These are phyloP conservation scores for Heliamphora pulchella DNA, from an alignment of 179 eudicot species.

Conservation along the genomic window DNA sequence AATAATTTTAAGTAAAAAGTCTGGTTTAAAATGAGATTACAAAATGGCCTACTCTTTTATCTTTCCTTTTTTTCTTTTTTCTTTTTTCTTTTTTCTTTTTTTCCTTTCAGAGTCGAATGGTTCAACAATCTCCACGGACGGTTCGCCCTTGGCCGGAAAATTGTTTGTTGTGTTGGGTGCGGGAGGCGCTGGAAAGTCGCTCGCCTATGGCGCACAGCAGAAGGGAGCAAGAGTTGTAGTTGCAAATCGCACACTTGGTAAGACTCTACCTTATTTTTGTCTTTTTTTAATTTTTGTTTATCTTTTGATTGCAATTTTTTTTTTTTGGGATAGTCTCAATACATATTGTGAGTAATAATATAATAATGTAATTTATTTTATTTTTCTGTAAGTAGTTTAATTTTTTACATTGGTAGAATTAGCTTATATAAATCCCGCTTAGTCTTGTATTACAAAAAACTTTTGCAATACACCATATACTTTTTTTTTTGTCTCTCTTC, in stretches of 20 bases:
- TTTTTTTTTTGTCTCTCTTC: no score
- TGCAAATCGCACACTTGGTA: slow-evolving; percentile 81
- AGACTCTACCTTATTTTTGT: not conserved
- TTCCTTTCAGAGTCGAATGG: slow-evolving; percentile 30
- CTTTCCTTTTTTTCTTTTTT: not conserved
- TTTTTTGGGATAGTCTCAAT: no score
- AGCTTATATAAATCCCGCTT: no score
- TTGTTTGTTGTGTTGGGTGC: slow-evolving; percentile 78
- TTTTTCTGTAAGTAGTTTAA: no score
- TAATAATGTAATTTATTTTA: no score
- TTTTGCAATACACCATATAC: no score
- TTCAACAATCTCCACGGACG: slow-evolving; percentile 16
- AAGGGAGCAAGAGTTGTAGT: slow-evolving; percentile 76
- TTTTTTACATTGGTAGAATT: no score
- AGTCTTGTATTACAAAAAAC: no score
- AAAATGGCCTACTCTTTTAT: no score
- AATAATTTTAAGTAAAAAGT: no score
- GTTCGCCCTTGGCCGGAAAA: slow-evolving; percentile 62
- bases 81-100: not conserved
- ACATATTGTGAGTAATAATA: no score
- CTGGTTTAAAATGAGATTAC: no score
- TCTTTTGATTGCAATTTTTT: not conserved
- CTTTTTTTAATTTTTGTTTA: not conserved
- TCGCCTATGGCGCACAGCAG: slow-evolving; percentile 81
- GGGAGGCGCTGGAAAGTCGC: slow-evolving; percentile 89